Base-by-base conservation (phyloP, 306 rosid genomes). In the Dryas alaskensis region DNA sequence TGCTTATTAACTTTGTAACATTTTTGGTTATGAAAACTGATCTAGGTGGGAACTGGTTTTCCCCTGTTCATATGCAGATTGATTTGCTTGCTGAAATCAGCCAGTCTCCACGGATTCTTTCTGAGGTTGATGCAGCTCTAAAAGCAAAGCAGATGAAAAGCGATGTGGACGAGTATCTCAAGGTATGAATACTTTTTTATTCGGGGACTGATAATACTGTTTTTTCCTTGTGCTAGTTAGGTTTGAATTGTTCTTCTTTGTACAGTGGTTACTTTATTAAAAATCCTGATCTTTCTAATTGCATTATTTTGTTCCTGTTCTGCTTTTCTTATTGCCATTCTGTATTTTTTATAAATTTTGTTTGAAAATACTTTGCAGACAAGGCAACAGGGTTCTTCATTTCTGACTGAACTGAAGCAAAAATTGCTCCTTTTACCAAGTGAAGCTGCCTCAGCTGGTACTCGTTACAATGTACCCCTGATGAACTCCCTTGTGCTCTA, bases 401-500 rank as follows among this genome's bases (percentile, higher is more conserved):
- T 95, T 90, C 73, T 90, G 67, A 79, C 89, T 73, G 99, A 92
- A 58, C 79, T 95, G 72, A 95, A 92, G 83, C 98, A 95, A 78
- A 95, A 90, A 77, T 73, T 92, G 79, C 87, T 95, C 39, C 97
- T 92, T 77, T 73, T 87, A 58, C 86, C 92, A 7, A 89, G 78
- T 77, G 98, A 95, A 67, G 91, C 85, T 75, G 83, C 91, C 72
- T 74, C 90, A 42, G 97, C 97, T 13, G 99, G 99, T 64, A 92
- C 98, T 49, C 89, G 86, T 63, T 92, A 88, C 92, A 90, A 95
- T 73, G 99, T 92, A 47, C 96, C 98, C 7, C 78, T 92, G 81
- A 90, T 95, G 74, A 95, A 95, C 87, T 92, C 99, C 48, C 96
- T 95, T 31, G 98, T 95, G 77, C 87, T 92, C 19, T 89, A 92